Base-by-base conservation (phyloP, 371 early-diverging fungal genomes). In the Circinella minor region DNA sequence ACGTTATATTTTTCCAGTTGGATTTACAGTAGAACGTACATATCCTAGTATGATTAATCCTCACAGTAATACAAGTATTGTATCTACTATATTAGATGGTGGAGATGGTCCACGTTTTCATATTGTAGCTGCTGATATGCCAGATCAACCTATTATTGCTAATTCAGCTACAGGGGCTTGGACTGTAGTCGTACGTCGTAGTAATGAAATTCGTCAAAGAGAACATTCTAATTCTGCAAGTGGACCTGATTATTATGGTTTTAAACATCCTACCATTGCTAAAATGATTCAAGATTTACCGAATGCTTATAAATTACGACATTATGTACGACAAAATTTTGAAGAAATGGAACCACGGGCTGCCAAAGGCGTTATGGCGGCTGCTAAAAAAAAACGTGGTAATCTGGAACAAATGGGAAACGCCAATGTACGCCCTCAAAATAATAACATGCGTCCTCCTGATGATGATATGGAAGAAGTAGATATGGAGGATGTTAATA, bases 201-300 rank as follows among this genome's bases (percentile, higher is more conserved):
- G 94, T 9, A 91, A 93, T 64, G 85, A 87, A 54, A 87, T 96
- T 49, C 88, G 94, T 8, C 87, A 92, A 46, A 83, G 91, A 3
- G 91, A 91, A 36, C 91, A 91, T 66, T 90, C 91, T 36, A 93
- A 92, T 63, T 92, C 93, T 9, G 93, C 93, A 0, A 91, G 91
- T 11, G 97, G 97, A 1, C 96, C 96, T 3, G 97, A 97, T 68
- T 95, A 92, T 70, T 96, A 91, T 81, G 97, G 96, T 0, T 92
- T 96, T 65, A 88, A 95, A 36, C 92, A 94, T 63, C 93, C 95
- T 1, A 93, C 94, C 20, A 92, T 97, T 67, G 89, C 91, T 20
- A 94, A 91, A 72, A 83, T 94, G 86, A 93, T 97, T 36, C 96
- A 97, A 74, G 95, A 94, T 65, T 77, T 97, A 57, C 94, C 94